Percentiles rank a stretch among this genome's conserved stretches.
Evolutionary conservation across 2,329 filamentous ascomycete genomes (phyloP).

Genomic region (Knufia petricola): DNA sequence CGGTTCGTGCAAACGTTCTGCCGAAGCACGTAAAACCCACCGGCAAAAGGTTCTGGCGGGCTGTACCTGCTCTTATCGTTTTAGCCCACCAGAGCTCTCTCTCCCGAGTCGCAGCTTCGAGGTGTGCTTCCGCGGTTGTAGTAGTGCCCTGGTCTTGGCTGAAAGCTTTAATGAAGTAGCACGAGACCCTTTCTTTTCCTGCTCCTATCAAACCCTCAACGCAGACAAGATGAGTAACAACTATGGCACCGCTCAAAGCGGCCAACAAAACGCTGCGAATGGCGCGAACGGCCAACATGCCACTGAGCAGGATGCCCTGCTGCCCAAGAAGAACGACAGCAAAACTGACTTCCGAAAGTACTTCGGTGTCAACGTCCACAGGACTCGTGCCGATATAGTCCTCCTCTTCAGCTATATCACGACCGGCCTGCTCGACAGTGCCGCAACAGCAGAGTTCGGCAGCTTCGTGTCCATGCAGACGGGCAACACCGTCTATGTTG

Average conservation of each 20-base stretch:
- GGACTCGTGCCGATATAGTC: conserved; percentile 54
- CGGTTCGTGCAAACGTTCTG: conserved; percentile 5
- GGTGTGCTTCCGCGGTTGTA: too few species aligned
- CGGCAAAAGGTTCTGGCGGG: neutral
- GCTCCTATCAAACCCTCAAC: neutral
- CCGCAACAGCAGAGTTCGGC: conserved; percentile 66
- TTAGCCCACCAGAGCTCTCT: neutral
- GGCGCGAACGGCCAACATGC: neutral
- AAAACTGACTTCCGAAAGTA: conserved; percentile 9
- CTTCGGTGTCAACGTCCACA: conserved; percentile 41
- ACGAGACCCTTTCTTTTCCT: neutral
- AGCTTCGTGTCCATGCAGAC: conserved; percentile 80
- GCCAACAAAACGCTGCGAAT: neutral
- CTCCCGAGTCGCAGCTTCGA: too few species aligned
- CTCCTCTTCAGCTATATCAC: conserved; percentile 65
- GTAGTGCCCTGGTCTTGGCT: too few species aligned
- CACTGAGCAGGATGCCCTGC: conserved; percentile 3
- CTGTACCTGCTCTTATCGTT: neutral
- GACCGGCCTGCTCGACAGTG: conserved; percentile 67
- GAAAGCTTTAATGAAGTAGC: too few species aligned
- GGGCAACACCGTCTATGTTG: conserved; percentile 73
- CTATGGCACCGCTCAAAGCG: conserved; percentile 4
- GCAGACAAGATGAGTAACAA: conserved; percentile 2
- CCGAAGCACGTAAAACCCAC: neutral
- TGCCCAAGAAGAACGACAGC: conserved; percentile 2